These are phyloP conservation scores for Lactarius evosmus DNA, from an alignment of 768 basidiomycete genomes.

Conservation along the genomic window DNA sequence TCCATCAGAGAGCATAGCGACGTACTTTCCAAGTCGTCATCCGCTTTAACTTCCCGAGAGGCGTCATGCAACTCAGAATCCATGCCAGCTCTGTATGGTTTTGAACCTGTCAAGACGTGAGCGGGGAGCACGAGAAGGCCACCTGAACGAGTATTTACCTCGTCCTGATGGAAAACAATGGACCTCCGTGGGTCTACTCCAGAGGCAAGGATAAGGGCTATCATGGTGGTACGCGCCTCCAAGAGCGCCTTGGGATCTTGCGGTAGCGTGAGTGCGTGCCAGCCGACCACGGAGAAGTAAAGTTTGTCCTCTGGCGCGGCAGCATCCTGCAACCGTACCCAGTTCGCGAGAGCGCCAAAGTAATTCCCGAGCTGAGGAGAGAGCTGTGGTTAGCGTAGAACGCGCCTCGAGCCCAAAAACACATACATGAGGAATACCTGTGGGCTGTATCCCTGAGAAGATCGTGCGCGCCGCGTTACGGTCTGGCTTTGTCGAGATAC, in stretches of 20 bases:
- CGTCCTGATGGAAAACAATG: slow-evolving; percentile 83
- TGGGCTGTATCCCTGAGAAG: slow-evolving; percentile 93
- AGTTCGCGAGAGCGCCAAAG: slow-evolving; percentile 85
- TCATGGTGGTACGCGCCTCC: slow-evolving; percentile 65
- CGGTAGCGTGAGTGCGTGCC: slow-evolving; percentile 92
- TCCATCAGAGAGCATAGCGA: neutral
- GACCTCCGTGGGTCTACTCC: slow-evolving; percentile 77
- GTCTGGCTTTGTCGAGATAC: slow-evolving; percentile 9
- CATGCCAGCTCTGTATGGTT: slow-evolving; percentile 86
- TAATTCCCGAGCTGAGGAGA: slow-evolving; percentile 81
- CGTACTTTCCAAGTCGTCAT: slow-evolving; percentile 98
- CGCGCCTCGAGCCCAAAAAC: slow-evolving; percentile 26
- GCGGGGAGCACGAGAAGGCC: neutral
- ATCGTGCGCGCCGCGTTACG: slow-evolving; percentile 42
- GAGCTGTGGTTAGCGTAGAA: neutral
- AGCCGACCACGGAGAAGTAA: slow-evolving; percentile 86
- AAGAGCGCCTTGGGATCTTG: slow-evolving; percentile 69
- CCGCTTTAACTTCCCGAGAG: slow-evolving; percentile 74
- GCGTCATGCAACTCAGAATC: slow-evolving; percentile 83
- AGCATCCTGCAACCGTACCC: slow-evolving; percentile 75
- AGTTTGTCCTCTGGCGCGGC: slow-evolving; percentile 58
- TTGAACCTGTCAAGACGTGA: slow-evolving; percentile 52
- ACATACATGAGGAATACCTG: slow-evolving; percentile 86
- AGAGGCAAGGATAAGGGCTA: slow-evolving; percentile 79
- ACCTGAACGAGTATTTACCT: slow-evolving; percentile 44